Evolutionary conservation across 345 rosid genomes (phyloP).

Genomic region (Triadica sebifera): DNA sequence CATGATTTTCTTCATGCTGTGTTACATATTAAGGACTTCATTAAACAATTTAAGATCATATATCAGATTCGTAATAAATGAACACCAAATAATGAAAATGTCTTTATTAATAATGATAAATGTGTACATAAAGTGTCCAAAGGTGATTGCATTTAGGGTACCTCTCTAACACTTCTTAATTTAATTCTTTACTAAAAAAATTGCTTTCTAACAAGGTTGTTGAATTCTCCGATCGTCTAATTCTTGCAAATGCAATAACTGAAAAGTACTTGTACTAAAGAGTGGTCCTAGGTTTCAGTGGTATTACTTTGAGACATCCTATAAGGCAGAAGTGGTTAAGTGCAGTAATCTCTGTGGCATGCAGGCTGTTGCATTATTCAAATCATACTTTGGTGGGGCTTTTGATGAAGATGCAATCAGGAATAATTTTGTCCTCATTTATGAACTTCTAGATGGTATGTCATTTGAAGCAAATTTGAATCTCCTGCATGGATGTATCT

Average conservation of each 20-base stretch:
- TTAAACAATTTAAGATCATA: too few relatives aligned
- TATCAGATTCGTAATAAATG: too few relatives aligned
- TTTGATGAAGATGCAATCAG: constrained; percentile 98
- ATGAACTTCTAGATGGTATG: constrained; percentile 94
- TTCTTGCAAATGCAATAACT: background rate
- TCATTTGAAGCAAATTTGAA: background rate
- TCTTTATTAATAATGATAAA: too few relatives aligned
- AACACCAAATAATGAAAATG: too few relatives aligned
- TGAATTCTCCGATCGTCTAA: background rate
- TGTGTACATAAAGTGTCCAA: too few relatives aligned
- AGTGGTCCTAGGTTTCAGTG: background rate
- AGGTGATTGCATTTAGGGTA: too few relatives aligned
- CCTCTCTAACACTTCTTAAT: background rate
- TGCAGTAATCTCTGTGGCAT: constrained; percentile 1
- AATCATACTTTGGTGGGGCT: constrained; percentile 97
- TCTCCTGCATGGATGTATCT: background rate
- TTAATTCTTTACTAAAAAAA: background rate
- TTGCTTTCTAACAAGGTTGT: background rate
- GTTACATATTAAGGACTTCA: too few relatives aligned
- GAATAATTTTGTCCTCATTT: constrained; percentile 92
- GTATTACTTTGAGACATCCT: background rate
- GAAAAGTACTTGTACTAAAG: background rate
- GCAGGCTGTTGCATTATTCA: constrained; percentile 95
- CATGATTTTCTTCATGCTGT: too few relatives aligned
- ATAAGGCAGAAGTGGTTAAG: constrained; percentile 5